A percentile compares a stretch with the other conserved stretches of the same genome.
Evolutionary conservation across 1,139 yeast species (phyloP).

Genomic region (Sugiyamaella pinicola): DNA sequence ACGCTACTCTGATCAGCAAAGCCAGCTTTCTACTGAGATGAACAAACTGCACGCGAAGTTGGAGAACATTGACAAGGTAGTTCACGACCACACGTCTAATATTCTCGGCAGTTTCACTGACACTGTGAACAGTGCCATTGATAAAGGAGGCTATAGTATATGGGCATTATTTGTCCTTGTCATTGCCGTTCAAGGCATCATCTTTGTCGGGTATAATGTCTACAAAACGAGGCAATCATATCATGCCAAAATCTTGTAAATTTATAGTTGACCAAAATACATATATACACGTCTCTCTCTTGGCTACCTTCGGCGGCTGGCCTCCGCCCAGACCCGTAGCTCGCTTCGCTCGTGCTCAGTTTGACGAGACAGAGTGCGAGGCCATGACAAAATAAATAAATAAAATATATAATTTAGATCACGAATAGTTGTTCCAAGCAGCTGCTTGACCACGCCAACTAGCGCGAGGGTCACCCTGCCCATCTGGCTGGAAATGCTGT

Average conservation of each 20-base stretch:
- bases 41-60: constrained; percentile 30
- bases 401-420: background rate
- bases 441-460: constrained; percentile 33
- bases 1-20: constrained; percentile 25
- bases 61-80: constrained; percentile 31
- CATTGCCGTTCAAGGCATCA: constrained; percentile 36
- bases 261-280: background rate
- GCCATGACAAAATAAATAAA: background rate
- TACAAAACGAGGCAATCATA: constrained; percentile 37
- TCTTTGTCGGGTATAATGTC: constrained; percentile 36
- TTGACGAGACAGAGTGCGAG: background rate
- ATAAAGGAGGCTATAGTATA: constrained; percentile 37
- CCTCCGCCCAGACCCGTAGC: too few species aligned
- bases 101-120: constrained; percentile 37
- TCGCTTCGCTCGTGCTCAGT: too few species aligned
- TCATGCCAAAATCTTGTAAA: constrained; percentile 39
- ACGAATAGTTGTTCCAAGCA: constrained; percentile 31
- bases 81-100: constrained; percentile 36
- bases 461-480: constrained; percentile 5
- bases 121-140: constrained; percentile 35
- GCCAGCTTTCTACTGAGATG: constrained; percentile 29
- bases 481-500: constrained; percentile 1
- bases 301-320: too few species aligned
- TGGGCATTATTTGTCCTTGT: constrained; percentile 36
- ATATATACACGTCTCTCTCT: too few species aligned